A percentile compares a stretch with the other conserved stretches of the same genome.
These are phyloP conservation scores for Trichodelitschia bisporula DNA, from an alignment of 495 filamentous ascomycete genomes.

Conservation along the genomic window DNA sequence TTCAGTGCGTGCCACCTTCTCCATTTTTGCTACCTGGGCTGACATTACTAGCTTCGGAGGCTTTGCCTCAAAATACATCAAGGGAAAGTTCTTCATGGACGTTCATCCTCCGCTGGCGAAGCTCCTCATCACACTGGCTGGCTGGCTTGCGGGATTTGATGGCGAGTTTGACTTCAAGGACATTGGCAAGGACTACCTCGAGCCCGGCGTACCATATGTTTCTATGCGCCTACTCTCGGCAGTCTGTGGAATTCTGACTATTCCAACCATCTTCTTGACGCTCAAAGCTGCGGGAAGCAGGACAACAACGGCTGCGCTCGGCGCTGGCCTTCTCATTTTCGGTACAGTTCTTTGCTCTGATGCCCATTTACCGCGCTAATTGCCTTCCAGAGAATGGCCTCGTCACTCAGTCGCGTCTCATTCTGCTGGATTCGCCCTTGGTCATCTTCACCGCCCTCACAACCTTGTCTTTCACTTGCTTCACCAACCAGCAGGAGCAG, in stretches of 20 bases:
- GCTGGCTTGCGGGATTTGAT: slow-evolving; percentile 86
- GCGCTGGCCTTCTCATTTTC: slow-evolving; percentile 70
- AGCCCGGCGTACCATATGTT: slow-evolving; percentile 86
- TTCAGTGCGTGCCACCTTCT: slow-evolving; percentile 46
- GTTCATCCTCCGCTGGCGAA: slow-evolving; percentile 96
- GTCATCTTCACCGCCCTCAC: slow-evolving; percentile 88
- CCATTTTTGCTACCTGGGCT: not conserved
- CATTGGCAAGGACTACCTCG: slow-evolving; percentile 95
- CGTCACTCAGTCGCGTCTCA: slow-evolving; percentile 80
- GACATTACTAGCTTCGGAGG: slow-evolving; percentile 50
- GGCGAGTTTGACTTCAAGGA: slow-evolving; percentile 98
- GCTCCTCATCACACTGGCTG: slow-evolving; percentile 79
- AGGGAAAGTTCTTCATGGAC: slow-evolving; percentile 97
- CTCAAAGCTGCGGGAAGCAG: slow-evolving; percentile 78
- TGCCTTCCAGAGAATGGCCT: slow-evolving; percentile 58
- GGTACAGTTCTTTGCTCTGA: slow-evolving; percentile 24
- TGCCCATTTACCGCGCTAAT: not conserved
- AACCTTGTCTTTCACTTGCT: slow-evolving; percentile 69
- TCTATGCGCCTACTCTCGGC: slow-evolving; percentile 91
- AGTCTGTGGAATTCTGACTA: slow-evolving; percentile 59
- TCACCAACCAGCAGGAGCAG: slow-evolving; percentile 90
- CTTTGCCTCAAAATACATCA: slow-evolving; percentile 96
- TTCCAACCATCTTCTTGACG: slow-evolving; percentile 83
- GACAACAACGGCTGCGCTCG: slow-evolving; percentile 57
- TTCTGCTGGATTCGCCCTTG: slow-evolving; percentile 84